Conservation (phyloP, 768 basidiomycete genomes). For the Fibroporia radiculosa region DNA sequence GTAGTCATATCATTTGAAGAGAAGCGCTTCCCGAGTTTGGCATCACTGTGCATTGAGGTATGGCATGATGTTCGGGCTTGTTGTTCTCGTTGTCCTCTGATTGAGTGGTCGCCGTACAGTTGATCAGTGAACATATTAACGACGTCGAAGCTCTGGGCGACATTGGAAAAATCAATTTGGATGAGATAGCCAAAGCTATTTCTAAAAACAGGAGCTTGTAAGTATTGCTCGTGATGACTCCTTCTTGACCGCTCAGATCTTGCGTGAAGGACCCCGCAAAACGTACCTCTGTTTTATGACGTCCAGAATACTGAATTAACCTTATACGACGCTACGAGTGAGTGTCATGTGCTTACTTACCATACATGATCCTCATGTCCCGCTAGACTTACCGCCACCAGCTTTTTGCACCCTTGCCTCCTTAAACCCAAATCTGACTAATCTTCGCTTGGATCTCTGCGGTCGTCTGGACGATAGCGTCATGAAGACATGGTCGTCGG, state of each 20-base stretch:
- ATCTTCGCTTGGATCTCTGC: constrained; percentile 77
- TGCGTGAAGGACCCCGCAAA: constrained; percentile 58
- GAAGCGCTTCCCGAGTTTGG: constrained; percentile 60
- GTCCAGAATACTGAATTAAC: constrained; percentile 55
- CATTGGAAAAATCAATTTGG: constrained; percentile 77
- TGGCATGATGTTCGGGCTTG: too few relatives aligned
- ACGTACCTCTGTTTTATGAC: constrained; percentile 80
- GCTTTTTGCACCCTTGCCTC: constrained; percentile 64
- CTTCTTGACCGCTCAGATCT: constrained; percentile 3
- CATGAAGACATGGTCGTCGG: constrained; percentile 48
- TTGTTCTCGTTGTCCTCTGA: too few relatives aligned
- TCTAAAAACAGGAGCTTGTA: constrained; percentile 78
- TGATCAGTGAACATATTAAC: constrained; percentile 80
- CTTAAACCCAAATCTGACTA: constrained; percentile 79
- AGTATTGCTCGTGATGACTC: constrained; percentile 23
- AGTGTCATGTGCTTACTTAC: constrained; percentile 20
- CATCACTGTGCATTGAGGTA: constrained; percentile 77
- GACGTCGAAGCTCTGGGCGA: constrained; percentile 87
- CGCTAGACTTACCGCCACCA: constrained; percentile 55
- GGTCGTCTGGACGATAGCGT: constrained; percentile 68
- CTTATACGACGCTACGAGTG: constrained; percentile 88
- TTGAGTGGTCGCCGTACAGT: too few relatives aligned
- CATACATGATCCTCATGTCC: background rate
- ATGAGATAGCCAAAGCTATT: constrained; percentile 75
- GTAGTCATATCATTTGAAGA: constrained; percentile 65